Base-by-base conservation (phyloP, 2,329 filamentous ascomycete species). In the Claviceps digitariae region DNA sequence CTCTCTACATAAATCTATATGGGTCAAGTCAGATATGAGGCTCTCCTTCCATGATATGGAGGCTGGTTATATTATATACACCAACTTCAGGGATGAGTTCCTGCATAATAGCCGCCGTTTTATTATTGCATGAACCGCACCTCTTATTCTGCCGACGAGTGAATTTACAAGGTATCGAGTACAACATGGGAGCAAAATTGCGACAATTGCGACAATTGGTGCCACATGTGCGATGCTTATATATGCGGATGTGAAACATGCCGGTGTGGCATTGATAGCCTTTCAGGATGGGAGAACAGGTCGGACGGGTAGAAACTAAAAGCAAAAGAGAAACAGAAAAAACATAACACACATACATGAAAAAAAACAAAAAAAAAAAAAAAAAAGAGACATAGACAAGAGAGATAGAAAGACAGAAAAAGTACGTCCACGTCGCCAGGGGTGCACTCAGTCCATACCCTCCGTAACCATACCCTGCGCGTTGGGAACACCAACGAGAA, bases 381-480 rank as follows among this genome's bases (percentile, higher is more conserved):
- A 29, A 29, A 29, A 29, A 29, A 29, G 27, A 8, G 27, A 8
- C 4, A 29, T 29, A 8, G 27, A 8, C 4, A 29, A 29, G 27
- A 8, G 27, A 29, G 8, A 29, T 25, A 8, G 10, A 36, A 38
- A 6, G 20, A 20, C 13, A 20, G 15, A 21, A n/a, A 48, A 31
- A 17, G 17, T 21, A 34, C 17, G 4, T 2, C 27, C 15, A 9
- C 13, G 27, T 38, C 1, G 17, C 15, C 15, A 6, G 36, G 5
- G 36, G 15, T 17, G 15, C 17, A 21, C 13, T 51, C 34, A 54
- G 44, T 54, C 53, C 44, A 44, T 56, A 13, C 76, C 78, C 57
- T 81, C 77, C 17, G 75, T 79, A n/a, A 80, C 69, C 77, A 82
- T 81, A 3, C 78, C 78, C 57, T 74, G 61, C 6, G 78, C 78